phyloP scores from a whole-genome alignment of 2,329 filamentous ascomycete genomes.

The Emmonsia crescens region DNA sequence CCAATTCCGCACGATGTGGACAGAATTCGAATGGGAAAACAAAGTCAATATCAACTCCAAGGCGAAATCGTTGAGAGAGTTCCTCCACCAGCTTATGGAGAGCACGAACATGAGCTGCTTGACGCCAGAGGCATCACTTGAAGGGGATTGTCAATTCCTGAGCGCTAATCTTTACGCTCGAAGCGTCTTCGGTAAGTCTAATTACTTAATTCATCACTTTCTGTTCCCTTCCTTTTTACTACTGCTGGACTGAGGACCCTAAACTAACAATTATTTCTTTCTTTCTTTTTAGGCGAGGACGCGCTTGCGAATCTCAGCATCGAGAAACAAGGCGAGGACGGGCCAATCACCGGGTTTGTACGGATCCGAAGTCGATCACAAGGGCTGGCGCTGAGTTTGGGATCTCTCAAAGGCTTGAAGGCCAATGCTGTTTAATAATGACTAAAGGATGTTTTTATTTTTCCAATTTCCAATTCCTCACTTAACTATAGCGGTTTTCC shows the following conservation, averaged over 20 bases:
- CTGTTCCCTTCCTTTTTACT: not conserved
- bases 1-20: slow-evolving; percentile 99
- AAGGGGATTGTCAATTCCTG: slow-evolving; percentile 95
- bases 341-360: slow-evolving; percentile 92
- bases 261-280: slow-evolving; percentile 15
- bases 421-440: slow-evolving; percentile 42
- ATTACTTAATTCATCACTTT: slow-evolving; percentile 5
- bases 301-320: slow-evolving; percentile 95
- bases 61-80: slow-evolving; percentile 80
- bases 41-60: slow-evolving; percentile 99
- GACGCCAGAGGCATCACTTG: slow-evolving; percentile 89
- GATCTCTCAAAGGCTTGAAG: slow-evolving; percentile 88
- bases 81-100: slow-evolving; percentile 89
- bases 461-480: slow-evolving; percentile 16
- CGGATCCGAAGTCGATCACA: slow-evolving; percentile 95
- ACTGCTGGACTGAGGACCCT: not conserved
- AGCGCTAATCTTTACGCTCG: slow-evolving; percentile 94
- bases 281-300: slow-evolving; percentile 68
- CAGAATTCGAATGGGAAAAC: slow-evolving; percentile 99
- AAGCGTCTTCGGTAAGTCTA: slow-evolving; percentile 86
- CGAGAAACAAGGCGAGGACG: slow-evolving; percentile 91
- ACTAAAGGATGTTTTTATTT: slow-evolving; percentile 20
- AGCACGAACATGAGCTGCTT: slow-evolving; percentile 98
- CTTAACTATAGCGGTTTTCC: slow-evolving; percentile 10
- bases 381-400: slow-evolving; percentile 83